Evolutionary conservation across 257 asterid genomes (phyloP), one percentile per base, ranked within the genome.

Genomic region (Orobanche coerulescens): DNA sequence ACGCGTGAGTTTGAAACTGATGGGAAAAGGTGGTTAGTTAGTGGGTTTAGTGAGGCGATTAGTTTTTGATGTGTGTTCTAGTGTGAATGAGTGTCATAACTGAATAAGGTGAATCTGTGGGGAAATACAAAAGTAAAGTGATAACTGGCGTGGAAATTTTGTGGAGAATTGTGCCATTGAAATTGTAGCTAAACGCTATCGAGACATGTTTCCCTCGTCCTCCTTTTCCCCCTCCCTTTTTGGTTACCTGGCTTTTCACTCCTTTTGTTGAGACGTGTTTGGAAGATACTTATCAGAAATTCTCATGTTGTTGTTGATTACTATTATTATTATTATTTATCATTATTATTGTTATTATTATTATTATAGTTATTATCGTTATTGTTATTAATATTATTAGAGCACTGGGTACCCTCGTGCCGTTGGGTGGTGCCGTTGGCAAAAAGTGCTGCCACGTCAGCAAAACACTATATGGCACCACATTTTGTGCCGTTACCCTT

Each of bases 271-370:
- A 7, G 31, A 66, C n/a, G 42, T 44, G 22, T 30, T 70, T 24
- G 10, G 47, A 62, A 56, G 65, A 51, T 50, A 63, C 63, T 50
- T 43, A 60, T 43, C 55, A 42, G 58, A 22, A 25, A 53, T 36
- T 56, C 31, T 69, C n/a, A n/a, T n/a, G n/a, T n/a, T n/a, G n/a
- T n/a, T n/a, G n/a, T n/a, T n/a, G n/a, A n/a, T n/a, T n/a, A n/a
- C n/a, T n/a, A n/a, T n/a, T n/a, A n/a, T n/a, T n/a, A n/a, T n/a
- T n/a, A n/a, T n/a, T n/a, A n/a, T n/a, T n/a, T n/a, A n/a, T n/a
- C n/a, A n/a, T n/a, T n/a, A n/a, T n/a, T n/a, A n/a, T n/a, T n/a
- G n/a, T n/a, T n/a, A n/a, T n/a, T n/a, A n/a, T n/a, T n/a, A n/a
- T n/a, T n/a, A n/a, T n/a, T n/a, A n/a, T n/a, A n/a, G n/a, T n/a